These are phyloP conservation scores for Candida caryicola DNA, from an alignment of 805 yeast species.

Conservation along the genomic window DNA sequence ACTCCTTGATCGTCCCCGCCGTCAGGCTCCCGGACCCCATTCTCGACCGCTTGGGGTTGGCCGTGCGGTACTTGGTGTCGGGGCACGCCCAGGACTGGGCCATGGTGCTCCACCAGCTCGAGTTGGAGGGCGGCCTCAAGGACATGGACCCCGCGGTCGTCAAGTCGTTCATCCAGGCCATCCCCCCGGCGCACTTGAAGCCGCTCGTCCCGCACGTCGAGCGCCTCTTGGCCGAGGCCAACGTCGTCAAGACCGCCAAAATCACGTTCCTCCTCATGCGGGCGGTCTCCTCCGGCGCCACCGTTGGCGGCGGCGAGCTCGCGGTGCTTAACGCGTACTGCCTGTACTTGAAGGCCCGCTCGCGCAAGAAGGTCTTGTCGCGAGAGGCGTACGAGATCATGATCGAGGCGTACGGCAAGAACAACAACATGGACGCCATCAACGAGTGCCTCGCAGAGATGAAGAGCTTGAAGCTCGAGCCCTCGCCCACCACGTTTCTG, in stretches of 20 bases:
- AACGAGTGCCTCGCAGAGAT: constrained; percentile 38
- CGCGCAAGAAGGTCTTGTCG: constrained; percentile 27
- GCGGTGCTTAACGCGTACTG: constrained; percentile 31
- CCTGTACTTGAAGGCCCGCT: constrained; percentile 18
- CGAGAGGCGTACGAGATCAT: constrained; percentile 43
- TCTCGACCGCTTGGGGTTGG: constrained; percentile 35
- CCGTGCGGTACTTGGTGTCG: constrained; percentile 38
- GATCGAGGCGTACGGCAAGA: constrained; percentile 46
- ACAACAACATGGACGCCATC: constrained; percentile 34
- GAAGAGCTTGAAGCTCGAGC: constrained; percentile 35
- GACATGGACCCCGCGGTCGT: constrained; percentile 33
- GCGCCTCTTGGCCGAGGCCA: constrained; percentile 34
- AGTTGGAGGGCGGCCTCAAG: constrained; percentile 33
- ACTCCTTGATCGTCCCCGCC: constrained; percentile 16
- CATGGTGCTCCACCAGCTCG: constrained; percentile 40
- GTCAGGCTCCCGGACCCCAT: constrained; percentile 37
- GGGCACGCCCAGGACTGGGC: constrained; percentile 46
- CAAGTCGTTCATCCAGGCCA: constrained; percentile 32
- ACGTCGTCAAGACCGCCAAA: constrained; percentile 25
- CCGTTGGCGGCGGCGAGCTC: constrained; percentile 19
- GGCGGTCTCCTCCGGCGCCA: constrained; percentile 27
- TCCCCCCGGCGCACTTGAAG: constrained; percentile 40
- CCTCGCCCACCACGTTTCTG: constrained; percentile 48
- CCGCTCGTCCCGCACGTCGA: constrained; percentile 35
- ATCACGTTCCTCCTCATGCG: constrained; percentile 38